Base-by-base conservation (phyloP, 192 early-diverging fungal species). In the Cetraspora pellucida region DNA sequence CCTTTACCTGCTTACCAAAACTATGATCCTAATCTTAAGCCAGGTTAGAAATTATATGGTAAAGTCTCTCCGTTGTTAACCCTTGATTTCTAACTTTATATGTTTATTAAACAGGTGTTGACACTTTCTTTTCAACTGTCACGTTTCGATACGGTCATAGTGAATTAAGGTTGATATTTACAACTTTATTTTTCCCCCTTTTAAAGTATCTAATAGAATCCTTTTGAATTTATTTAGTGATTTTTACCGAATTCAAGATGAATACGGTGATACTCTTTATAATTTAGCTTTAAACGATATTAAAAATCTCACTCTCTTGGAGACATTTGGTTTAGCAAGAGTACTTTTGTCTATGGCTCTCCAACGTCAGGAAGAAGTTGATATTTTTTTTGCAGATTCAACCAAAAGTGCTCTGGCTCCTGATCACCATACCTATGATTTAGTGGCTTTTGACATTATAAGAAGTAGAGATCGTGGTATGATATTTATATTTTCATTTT, bases 321-420 rank as follows among this genome's bases (percentile, higher is more conserved):
- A 63, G 10, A 31, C 43, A 28, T 54, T 77, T 50, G 47, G 63
- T n/a, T 50, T 66, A 21, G 75, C 46, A 43, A 47, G 54, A 17
- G 23, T 66, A 49, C 21, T 54, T 2, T 19, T 31, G 2, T 72
- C 70, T 30, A 30, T 78, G 37, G 46, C 72, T 3, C 19, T 52
- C 7, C 77, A 78, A 21, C 10, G 28, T 14, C 77, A 78, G 45
- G 50, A 78, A 67, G 72, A 78, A 46, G 55, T 57, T 3, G 72
- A 75, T 30, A 19, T 55, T 45, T 78, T 43, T 30, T 74, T 54
- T 75, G 45, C 75, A 13, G 52, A 78, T 44, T 11, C 17, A 2
- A 23, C 45, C 10, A 63, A 66, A 27, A 43, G 28, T 10, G 8
- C n/a, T 17, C 0, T 2, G n/a, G n/a, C n/a, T 11, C 5, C 28